These are phyloP conservation scores for Fusarium sulawesiense DNA, from an alignment of 2,329 filamentous ascomycete species.

Conservation along the genomic window DNA sequence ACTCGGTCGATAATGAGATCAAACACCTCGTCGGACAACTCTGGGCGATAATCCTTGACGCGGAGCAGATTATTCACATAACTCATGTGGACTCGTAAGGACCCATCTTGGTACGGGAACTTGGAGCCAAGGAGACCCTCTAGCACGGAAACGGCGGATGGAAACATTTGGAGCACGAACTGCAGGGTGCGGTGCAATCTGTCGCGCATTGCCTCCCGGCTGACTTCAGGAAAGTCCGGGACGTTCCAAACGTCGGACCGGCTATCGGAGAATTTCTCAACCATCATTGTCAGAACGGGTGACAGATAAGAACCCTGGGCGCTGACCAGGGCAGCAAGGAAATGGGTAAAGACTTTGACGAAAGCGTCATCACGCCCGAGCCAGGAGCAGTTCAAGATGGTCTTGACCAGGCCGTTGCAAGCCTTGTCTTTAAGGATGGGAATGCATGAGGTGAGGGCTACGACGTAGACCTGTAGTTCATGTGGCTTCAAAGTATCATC, in stretches of 20 bases:
- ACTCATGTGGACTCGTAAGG: constrained; percentile 81
- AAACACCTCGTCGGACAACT: constrained; percentile 82
- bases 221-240: constrained; percentile 68
- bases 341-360: constrained; percentile 73
- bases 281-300: constrained; percentile 81
- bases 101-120: constrained; percentile 82
- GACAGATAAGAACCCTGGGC: constrained; percentile 83
- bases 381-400: constrained; percentile 72
- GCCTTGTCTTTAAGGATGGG: constrained; percentile 69
- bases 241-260: constrained; percentile 60
- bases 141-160: constrained; percentile 78
- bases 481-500: constrained; percentile 63
- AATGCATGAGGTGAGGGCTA: constrained; percentile 71
- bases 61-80: constrained; percentile 88
- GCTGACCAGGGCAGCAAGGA: constrained; percentile 79
- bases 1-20: constrained; percentile 86
- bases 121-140: constrained; percentile 73
- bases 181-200: constrained; percentile 81
- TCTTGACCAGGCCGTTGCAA: constrained; percentile 68
- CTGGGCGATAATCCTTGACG: constrained; percentile 80
- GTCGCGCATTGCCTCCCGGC: constrained; percentile 72
- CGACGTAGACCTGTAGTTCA: constrained; percentile 69
- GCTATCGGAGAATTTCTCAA: constrained; percentile 76
- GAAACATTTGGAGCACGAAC: constrained; percentile 83
- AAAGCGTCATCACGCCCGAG: constrained; percentile 73